Evolutionary conservation across 257 asterid genomes (phyloP).

Genomic region (Misopates orontium): DNA sequence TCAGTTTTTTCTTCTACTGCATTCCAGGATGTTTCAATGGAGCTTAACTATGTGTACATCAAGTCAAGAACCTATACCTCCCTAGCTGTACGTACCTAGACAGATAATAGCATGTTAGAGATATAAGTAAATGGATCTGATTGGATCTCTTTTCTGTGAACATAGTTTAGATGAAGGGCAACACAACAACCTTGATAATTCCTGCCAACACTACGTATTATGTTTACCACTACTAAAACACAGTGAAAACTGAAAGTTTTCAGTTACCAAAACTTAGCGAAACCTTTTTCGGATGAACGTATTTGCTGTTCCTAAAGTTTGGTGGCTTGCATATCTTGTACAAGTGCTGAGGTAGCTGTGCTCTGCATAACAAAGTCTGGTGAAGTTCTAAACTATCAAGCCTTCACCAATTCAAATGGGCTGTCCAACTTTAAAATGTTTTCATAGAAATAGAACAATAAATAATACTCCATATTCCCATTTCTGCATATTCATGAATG

Average conservation of each 20-base stretch:
- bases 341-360: slow-evolving; percentile 98
- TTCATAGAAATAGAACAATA: too few species aligned
- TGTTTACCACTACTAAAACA: neutral
- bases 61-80: too few species aligned
- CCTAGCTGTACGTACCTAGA: too few species aligned
- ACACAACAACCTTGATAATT: neutral
- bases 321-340: slow-evolving; percentile 11
- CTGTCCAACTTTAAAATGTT: too few species aligned
- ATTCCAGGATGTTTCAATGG: too few species aligned
- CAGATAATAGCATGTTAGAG: too few species aligned
- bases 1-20: too few species aligned
- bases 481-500: too few species aligned
- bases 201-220: neutral
- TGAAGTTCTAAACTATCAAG: slow-evolving; percentile 88
- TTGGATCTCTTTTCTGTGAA: neutral
- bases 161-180: neutral
- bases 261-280: too few species aligned
- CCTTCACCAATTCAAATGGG: slow-evolving; percentile 78
- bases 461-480: too few species aligned
- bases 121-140: too few species aligned
- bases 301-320: neutral
- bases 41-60: too few species aligned
- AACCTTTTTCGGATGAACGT: neutral
- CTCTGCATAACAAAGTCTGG: slow-evolving; percentile 95
- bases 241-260: neutral